Conservation (phyloP, 78 protist species). For the Bigelowiella natans region DNA sequence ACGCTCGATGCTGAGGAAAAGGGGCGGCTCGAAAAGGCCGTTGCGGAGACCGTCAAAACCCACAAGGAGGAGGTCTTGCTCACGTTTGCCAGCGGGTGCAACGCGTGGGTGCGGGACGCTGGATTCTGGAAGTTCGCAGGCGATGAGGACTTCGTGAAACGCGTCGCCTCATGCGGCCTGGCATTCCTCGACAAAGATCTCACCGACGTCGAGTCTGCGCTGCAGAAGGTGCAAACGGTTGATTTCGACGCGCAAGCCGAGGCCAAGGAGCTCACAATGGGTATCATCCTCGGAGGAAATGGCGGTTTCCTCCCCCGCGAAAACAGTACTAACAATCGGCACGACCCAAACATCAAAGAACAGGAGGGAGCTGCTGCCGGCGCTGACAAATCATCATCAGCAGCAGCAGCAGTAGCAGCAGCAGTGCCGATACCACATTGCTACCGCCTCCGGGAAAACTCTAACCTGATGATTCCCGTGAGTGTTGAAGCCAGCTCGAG, state of each 20-base stretch:
- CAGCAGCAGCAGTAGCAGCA: too few species aligned
- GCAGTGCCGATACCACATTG: too few species aligned
- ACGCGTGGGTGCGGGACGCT: not conserved
- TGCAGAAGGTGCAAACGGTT: not conserved
- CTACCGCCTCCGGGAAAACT: not conserved
- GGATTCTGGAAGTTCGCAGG: not conserved
- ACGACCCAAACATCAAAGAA: too few species aligned
- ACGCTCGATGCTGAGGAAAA: too few species aligned
- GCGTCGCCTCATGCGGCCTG: not conserved
- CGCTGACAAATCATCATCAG: too few species aligned
- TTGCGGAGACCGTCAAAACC: too few species aligned
- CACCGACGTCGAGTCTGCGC: not conserved
- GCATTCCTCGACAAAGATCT: not conserved
- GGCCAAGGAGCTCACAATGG: not conserved
- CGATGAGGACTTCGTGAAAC: not conserved
- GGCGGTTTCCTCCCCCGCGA: not conserved
- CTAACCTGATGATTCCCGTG: not conserved
- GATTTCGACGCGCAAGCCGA: not conserved
- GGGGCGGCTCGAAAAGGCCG: too few species aligned
- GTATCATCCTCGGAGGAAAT: not conserved
- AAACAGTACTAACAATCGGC: too few species aligned
- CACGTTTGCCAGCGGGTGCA: not conserved
- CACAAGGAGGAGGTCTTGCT: too few species aligned
- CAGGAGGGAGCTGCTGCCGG: too few species aligned
- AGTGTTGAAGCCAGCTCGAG: not conserved